Conservation (phyloP, 129 eudicot genomes). For the Centaurea solstitialis region DNA sequence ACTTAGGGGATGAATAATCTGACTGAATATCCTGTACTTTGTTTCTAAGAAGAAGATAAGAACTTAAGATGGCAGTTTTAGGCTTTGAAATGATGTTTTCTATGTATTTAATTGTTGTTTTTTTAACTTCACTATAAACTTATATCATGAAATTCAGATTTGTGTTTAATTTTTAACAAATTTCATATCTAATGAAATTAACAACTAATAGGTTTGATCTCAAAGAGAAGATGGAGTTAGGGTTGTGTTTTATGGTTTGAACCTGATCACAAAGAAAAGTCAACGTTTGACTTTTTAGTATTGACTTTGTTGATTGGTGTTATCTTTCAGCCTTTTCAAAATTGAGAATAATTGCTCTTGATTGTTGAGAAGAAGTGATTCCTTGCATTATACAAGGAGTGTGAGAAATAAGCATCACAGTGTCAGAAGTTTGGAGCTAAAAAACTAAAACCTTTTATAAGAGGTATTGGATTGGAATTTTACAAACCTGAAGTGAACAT, state of each 20-base stretch:
- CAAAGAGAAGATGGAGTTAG: not conserved
- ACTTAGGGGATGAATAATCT: not conserved
- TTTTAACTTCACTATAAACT: not conserved
- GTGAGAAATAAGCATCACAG: not conserved
- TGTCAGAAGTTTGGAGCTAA: not conserved
- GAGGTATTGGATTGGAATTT: not conserved
- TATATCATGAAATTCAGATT: slow-evolving; percentile 1
- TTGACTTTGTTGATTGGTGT: slow-evolving; percentile 3
- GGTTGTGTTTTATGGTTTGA: slow-evolving; percentile 2
- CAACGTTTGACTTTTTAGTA: slow-evolving; percentile 4
- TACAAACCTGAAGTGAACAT: not conserved
- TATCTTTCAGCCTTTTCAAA: not conserved
- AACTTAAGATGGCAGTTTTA: not conserved
- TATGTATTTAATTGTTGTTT: not conserved
- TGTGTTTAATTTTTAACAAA: not conserved
- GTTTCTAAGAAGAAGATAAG: not conserved
- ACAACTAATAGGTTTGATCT: slow-evolving; percentile 2
- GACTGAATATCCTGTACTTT: not conserved
- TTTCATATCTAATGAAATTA: not conserved
- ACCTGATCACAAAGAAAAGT: slow-evolving; percentile 1
- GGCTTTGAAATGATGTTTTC: not conserved
- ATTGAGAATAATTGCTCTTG: not conserved
- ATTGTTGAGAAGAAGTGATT: not conserved
- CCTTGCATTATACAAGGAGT: not conserved
- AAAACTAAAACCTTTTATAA: not conserved